Evolutionary conservation across 139 green algal species (phyloP).

Genomic region (Penium margaritaceum): DNA sequence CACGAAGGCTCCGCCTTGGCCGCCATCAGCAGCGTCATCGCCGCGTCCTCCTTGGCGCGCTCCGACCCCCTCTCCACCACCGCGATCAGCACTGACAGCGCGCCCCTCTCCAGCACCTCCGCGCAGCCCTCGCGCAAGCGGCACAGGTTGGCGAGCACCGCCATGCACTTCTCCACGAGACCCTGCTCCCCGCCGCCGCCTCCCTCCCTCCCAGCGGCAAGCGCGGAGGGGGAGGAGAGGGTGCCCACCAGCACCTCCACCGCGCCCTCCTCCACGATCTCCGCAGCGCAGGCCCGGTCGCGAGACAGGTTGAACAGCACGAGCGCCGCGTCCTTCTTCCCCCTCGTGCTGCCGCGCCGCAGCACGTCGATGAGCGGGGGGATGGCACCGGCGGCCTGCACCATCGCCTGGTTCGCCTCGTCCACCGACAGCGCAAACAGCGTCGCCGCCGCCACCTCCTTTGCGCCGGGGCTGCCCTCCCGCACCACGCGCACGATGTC

Average conservation of each 20-base stretch:
- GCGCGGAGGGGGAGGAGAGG: too few relatives aligned
- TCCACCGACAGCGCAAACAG: constrained; percentile 13
- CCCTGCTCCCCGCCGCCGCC: background rate
- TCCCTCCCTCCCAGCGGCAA: too few relatives aligned
- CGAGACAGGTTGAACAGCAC: constrained; percentile 28
- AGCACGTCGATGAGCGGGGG: constrained; percentile 25
- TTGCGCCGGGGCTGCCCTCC: background rate
- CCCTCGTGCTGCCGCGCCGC: constrained; percentile 11
- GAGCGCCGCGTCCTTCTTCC: constrained; percentile 28
- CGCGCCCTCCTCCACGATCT: constrained; percentile 26
- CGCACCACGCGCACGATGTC: constrained; percentile 16
- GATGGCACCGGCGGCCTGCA: constrained; percentile 13
- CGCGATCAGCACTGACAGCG: background rate
- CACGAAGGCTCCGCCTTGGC: background rate
- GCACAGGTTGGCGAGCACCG: constrained; percentile 1
- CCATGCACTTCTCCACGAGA: constrained; percentile 3
- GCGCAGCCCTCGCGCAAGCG: background rate
- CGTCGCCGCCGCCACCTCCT: constrained; percentile 22
- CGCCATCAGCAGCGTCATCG: constrained; percentile 13
- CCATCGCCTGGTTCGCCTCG: background rate
- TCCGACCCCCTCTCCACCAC: constrained; percentile 1
- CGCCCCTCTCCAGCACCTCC: constrained; percentile 1
- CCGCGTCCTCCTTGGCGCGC: constrained; percentile 14
- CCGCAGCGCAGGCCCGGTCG: background rate
- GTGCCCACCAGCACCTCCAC: constrained; percentile 17